These are phyloP conservation scores for Petrea volubilis DNA, from an alignment of 257 asterid genomes.

Conservation along the genomic window DNA sequence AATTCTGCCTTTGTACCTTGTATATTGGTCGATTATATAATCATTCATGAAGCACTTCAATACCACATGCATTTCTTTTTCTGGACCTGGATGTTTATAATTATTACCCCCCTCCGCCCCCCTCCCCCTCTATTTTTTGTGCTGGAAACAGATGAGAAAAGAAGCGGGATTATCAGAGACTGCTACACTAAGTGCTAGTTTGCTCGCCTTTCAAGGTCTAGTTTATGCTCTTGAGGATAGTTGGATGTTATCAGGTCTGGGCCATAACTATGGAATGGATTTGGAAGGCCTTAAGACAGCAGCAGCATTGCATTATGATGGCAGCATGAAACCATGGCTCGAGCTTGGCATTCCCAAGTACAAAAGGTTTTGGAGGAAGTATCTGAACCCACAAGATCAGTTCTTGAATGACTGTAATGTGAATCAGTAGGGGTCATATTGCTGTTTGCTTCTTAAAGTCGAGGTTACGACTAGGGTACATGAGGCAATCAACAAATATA, in stretches of 20 bases:
- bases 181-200: conserved; percentile 57
- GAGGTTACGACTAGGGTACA: conserved; percentile 28
- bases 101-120: too few relatives aligned
- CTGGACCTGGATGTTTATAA: conserved; percentile 12
- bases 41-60: neutral
- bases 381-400: conserved; percentile 62
- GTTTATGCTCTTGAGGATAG: conserved; percentile 69
- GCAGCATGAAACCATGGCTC: conserved; percentile 99
- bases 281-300: conserved; percentile 50
- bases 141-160: conserved; percentile 47
- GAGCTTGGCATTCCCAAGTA: conserved; percentile 85
- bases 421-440: conserved; percentile 42
- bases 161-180: conserved; percentile 52
- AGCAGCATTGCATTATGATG: conserved; percentile 85
- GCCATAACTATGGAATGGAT: conserved; percentile 67
- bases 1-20: neutral
- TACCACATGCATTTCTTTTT: conserved; percentile 11
- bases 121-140: conserved; percentile 18
- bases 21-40: conserved; percentile 6
- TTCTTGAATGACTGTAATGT: conserved; percentile 86
- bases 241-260: conserved; percentile 88
- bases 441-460: conserved; percentile 30
- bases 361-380: conserved; percentile 74
- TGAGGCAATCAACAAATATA: conserved; percentile 10
- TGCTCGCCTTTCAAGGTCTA: conserved; percentile 70